Percentiles rank a stretch among this genome's conserved stretches.
These are phyloP conservation scores for Puccinia triticina DNA, from an alignment of 1,284 basidiomycete genomes.

Conservation along the genomic window DNA sequence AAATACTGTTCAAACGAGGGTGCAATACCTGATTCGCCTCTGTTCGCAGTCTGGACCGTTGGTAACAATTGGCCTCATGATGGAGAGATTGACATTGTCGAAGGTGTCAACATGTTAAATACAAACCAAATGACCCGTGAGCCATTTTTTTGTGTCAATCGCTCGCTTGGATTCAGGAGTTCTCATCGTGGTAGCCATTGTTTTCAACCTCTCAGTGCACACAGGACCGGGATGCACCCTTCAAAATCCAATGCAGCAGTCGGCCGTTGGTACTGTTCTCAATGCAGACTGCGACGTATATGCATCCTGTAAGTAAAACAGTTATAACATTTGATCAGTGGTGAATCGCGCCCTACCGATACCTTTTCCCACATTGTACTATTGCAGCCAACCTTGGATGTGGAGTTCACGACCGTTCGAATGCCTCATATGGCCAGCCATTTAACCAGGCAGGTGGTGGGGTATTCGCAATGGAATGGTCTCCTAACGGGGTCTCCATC, in stretches of 20 bases:
- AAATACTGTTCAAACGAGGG: background rate
- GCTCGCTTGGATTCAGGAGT: background rate
- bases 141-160: background rate
- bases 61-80: constrained; percentile 73
- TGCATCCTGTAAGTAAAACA: constrained; percentile 28
- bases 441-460: constrained; percentile 76
- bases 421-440: constrained; percentile 68
- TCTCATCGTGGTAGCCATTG: background rate
- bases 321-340: background rate
- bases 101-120: constrained; percentile 61
- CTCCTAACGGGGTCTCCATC: constrained; percentile 70
- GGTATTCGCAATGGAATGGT: constrained; percentile 75
- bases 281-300: constrained; percentile 26
- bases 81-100: constrained; percentile 75
- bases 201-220: constrained; percentile 63
- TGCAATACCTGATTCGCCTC: background rate
- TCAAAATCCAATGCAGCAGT: constrained; percentile 62
- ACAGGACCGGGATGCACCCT: constrained; percentile 68
- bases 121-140: constrained; percentile 69
- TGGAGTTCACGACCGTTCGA: constrained; percentile 66
- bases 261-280: constrained; percentile 38
- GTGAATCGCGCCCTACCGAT: too few relatives aligned
- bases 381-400: constrained; percentile 69
- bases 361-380: too few relatives aligned
- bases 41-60: constrained; percentile 62